phyloP scores from a whole-genome alignment of 768 basidiomycete genomes.

The Collybia sordida region DNA sequence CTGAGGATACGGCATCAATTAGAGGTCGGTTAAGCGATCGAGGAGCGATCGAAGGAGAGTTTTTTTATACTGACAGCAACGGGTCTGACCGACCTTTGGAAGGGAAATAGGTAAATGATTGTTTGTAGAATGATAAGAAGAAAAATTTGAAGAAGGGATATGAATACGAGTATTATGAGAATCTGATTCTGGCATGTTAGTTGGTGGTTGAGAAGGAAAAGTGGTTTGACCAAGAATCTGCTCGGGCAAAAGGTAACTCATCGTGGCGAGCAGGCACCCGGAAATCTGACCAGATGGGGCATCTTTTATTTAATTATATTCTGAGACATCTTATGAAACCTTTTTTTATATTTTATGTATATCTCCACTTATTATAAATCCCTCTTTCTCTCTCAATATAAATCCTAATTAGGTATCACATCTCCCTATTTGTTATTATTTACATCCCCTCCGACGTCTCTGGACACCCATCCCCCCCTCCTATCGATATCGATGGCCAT shows the following conservation, averaged over 20 bases:
- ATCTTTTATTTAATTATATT: too few species aligned
- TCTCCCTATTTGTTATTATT: too few species aligned
- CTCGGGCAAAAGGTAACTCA: constrained; percentile 22
- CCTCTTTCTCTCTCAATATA: too few species aligned
- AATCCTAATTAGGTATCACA: too few species aligned
- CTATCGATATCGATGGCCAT: background rate
- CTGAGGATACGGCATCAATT: constrained; percentile 36
- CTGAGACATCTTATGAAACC: too few species aligned
- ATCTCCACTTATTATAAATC: too few species aligned
- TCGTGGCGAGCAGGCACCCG: constrained; percentile 8
- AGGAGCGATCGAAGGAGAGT: constrained; percentile 29
- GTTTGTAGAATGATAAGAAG: constrained; percentile 21
- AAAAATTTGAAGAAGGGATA: constrained; percentile 8
- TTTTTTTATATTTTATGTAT: too few species aligned
- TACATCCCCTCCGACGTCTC: background rate
- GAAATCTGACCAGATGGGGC: constrained; percentile 6
- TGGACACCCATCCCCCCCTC: background rate
- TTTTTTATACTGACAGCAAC: constrained; percentile 71
- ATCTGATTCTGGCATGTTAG: constrained; percentile 9
- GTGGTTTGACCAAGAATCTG: constrained; percentile 2
- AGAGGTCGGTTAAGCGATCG: constrained; percentile 5
- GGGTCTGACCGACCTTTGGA: constrained; percentile 68
- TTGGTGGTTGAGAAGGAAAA: constrained; percentile 3
- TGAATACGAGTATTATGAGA: constrained; percentile 10
- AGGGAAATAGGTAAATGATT: constrained; percentile 35